A percentile compares a stretch with the other conserved stretches of the same genome.
These are phyloP conservation scores for Hamiltosporidium magnivora DNA, from an alignment of 371 early-diverging fungal genomes.

Conservation along the genomic window DNA sequence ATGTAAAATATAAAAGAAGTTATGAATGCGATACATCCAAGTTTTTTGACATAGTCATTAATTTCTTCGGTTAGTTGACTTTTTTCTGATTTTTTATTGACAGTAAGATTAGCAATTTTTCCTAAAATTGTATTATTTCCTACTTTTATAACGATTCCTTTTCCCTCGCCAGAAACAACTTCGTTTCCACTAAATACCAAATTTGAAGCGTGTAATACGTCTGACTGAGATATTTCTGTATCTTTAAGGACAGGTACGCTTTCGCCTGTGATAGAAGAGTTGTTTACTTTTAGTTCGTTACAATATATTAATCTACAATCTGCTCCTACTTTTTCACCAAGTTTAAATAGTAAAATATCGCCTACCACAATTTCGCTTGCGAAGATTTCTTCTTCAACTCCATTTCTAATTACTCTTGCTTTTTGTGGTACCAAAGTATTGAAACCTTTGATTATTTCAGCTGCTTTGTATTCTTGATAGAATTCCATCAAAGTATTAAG, in stretches of 20 bases:
- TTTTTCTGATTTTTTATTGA: conserved; percentile 61
- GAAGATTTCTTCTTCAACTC: conserved; percentile 55
- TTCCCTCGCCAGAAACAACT: conserved; percentile 69
- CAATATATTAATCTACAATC: conserved; percentile 64
- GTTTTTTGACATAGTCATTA: conserved; percentile 66
- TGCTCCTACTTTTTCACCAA: conserved; percentile 82
- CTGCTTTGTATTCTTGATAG: conserved; percentile 69
- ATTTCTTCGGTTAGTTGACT: conserved; percentile 67
- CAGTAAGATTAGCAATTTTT: conserved; percentile 74
- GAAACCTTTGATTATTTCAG: conserved; percentile 59
- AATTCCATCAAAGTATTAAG: conserved; percentile 77
- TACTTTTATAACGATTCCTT: conserved; percentile 73
- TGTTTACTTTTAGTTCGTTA: conserved; percentile 77
- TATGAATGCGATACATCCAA: conserved; percentile 65
- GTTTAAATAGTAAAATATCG: conserved; percentile 67
- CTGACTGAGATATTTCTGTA: conserved; percentile 58
- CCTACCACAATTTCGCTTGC: conserved; percentile 67
- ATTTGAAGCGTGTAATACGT: conserved; percentile 74
- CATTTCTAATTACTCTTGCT: conserved; percentile 65
- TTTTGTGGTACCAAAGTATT: conserved; percentile 64
- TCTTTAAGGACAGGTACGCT: conserved; percentile 67
- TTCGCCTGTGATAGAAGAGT: conserved; percentile 84
- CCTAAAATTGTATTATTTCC: conserved; percentile 78
- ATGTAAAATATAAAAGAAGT: conserved; percentile 70
- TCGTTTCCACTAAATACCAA: conserved; percentile 72